A percentile compares a stretch with the other conserved stretches of the same genome.
Evolutionary conservation across 495 filamentous ascomycete species (phyloP).

Genomic region (Podospora comata): DNA sequence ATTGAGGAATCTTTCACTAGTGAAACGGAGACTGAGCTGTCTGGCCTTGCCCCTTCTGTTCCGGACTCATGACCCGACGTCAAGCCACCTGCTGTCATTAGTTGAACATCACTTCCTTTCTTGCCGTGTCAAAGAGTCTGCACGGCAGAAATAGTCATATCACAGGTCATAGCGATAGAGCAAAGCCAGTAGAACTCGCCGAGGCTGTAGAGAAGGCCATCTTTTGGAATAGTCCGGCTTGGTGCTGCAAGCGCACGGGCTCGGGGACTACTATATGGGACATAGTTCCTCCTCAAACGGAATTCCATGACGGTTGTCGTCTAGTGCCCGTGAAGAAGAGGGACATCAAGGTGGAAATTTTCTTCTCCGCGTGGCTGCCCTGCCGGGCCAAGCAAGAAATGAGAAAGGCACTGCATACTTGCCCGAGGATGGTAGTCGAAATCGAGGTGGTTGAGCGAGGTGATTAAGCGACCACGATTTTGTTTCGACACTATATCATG

Average conservation of each 20-base stretch:
- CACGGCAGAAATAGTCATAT: not conserved
- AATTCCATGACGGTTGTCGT: not conserved
- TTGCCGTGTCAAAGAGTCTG: not conserved
- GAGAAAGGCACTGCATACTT: too few species aligned
- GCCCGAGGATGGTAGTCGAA: not conserved
- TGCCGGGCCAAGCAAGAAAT: not conserved
- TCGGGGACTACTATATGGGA: not conserved
- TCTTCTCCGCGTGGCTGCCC: not conserved
- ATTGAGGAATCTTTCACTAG: not conserved
- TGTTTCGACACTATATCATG: not conserved
- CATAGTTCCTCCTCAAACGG: not conserved
- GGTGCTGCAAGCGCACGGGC: not conserved
- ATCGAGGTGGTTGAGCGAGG: not conserved
- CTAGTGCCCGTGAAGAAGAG: not conserved
- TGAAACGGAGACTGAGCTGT: not conserved
- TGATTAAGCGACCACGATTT: not conserved
- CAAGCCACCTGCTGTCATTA: not conserved
- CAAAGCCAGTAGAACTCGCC: not conserved
- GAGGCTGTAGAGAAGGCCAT: not conserved
- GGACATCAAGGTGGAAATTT: not conserved
- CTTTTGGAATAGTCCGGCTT: not conserved
- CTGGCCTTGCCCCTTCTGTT: not conserved
- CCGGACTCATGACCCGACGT: not conserved
- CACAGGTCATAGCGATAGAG: not conserved
- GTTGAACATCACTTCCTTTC: not conserved